Evolutionary conservation across 345 rosid species (phyloP), one percentile per base, ranked within the genome.

Genomic region (Hibiscus syriacus): DNA sequence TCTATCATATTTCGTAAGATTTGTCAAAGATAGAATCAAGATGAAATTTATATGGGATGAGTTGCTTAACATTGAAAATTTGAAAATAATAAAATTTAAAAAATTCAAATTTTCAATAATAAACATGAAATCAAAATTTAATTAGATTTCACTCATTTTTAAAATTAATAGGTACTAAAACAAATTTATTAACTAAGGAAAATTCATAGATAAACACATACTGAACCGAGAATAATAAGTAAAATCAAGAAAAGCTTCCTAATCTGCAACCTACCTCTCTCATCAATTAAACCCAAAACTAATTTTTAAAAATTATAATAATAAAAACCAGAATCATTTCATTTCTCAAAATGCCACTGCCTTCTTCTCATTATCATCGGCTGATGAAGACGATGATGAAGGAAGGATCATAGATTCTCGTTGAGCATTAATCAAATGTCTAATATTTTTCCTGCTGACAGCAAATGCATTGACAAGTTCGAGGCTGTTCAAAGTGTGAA

Each of bases 351-450:
- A 16, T 38, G 8, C 29, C 12, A 3, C 66, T 55, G 0, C n/a
- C 26, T 19, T 22, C 66, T 73, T 27, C 73, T 73, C 68, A 16
- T 25, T 13, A 53, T 64, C 32, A 48, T 62, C 13, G 50, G 61
- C 46, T 17, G 80, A 84, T 1, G 94, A 77, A 0, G 80, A 87
- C 0, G 76, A 10, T 6, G 90, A 68, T 0, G 84, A 61, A n/a
- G 94, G 98, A 52, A 93, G 71, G 68, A 90, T 93, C 39, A 89
- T 81, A 8, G 80, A 81, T 59, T 90, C 91, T 9, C 53, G 70
- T 74, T 90, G 95, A 0, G 88, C 79, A 11, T 74, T 73, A 5
- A 81, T 16, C 43, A 86, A 25, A 66, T 14, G 32, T 65, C 55
- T 64, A 36, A 89, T 13, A 55, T 73, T 80, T n/a, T 62, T 72